These are phyloP conservation scores for Trypanosoma platydactyli DNA, from an alignment of 208 protist species.

Conservation along the genomic window DNA sequence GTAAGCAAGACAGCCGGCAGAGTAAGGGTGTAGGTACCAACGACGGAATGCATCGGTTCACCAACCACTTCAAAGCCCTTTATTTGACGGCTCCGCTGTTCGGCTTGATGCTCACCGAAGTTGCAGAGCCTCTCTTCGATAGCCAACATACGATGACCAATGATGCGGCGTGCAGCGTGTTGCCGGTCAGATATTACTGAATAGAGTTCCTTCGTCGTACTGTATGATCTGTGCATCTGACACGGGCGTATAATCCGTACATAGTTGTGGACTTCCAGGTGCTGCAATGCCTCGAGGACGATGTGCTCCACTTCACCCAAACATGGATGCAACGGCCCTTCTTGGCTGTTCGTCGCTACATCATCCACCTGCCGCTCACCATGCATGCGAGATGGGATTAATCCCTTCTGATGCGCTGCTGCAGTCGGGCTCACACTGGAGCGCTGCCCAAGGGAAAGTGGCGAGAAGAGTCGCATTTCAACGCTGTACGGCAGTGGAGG, in stretches of 20 bases:
- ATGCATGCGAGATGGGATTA: not conserved
- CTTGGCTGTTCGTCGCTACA: not conserved
- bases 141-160: conserved; percentile 29
- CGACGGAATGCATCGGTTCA: not conserved
- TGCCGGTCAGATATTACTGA: conserved; percentile 35
- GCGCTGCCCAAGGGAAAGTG: not conserved
- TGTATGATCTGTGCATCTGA: conserved; percentile 45
- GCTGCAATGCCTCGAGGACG: conserved; percentile 67
- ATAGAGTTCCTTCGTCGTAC: conserved; percentile 37
- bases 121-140: conserved; percentile 25
- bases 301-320: conserved; percentile 40
- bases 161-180: conserved; percentile 40
- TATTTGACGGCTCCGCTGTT: not conserved
- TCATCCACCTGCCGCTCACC: not conserved
- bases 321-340: conserved; percentile 21
- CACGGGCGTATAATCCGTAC: conserved; percentile 50
- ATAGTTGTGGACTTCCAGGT: conserved; percentile 57
- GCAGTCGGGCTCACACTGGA: not conserved
- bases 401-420: not conserved
- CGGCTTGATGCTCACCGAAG: not conserved
- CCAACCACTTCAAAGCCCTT: not conserved
- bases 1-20: conserved; percentile 8
- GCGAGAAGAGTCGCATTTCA: conserved; percentile 10
- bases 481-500: not conserved
- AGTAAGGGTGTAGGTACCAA: not conserved